A percentile compares a stretch with the other conserved stretches of the same genome.
Evolutionary conservation across 495 filamentous ascomycete species (phyloP).

Genomic region (Penicillium waksmanii): DNA sequence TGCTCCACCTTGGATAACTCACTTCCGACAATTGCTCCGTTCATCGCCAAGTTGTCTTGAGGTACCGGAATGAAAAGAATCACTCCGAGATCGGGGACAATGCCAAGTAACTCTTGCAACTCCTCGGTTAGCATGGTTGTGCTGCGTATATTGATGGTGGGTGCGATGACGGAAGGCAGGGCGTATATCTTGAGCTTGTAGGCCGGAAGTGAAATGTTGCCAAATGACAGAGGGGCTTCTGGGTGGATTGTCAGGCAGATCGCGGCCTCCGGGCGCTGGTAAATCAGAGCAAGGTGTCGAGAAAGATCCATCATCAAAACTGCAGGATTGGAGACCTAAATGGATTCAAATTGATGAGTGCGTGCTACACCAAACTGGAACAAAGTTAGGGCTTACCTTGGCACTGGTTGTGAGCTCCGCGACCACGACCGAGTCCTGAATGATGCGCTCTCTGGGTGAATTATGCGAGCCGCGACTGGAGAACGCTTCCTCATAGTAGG

Average conservation of each 20-base stretch:
- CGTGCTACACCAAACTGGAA: background rate
- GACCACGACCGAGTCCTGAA: conserved; percentile 70
- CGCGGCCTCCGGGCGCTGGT: conserved; percentile 68
- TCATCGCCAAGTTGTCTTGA: conserved; percentile 73
- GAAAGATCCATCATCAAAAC: background rate
- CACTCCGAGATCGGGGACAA: conserved; percentile 64
- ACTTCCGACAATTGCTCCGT: conserved; percentile 68
- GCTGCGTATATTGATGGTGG: conserved; percentile 82
- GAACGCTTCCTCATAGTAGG: conserved; percentile 65
- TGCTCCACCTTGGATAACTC: conserved; percentile 64
- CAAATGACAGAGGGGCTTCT: conserved; percentile 75
- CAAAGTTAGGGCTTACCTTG: conserved; percentile 57
- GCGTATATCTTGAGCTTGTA: conserved; percentile 81
- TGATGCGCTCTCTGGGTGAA: conserved; percentile 60
- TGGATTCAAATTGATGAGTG: no score
- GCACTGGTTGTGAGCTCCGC: conserved; percentile 85
- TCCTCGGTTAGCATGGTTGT: conserved; percentile 71
- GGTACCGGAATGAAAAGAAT: conserved; percentile 69
- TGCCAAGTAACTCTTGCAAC: conserved; percentile 68
- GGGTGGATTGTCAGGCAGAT: conserved; percentile 76
- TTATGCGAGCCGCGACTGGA: conserved; percentile 51
- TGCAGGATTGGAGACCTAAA: background rate
- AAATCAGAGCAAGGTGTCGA: conserved; percentile 68
- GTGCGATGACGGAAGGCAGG: conserved; percentile 66
- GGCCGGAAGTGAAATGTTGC: conserved; percentile 72